Conservation (phyloP, 2,329 filamentous ascomycete species). For the Arthrinium phaeospermum region DNA sequence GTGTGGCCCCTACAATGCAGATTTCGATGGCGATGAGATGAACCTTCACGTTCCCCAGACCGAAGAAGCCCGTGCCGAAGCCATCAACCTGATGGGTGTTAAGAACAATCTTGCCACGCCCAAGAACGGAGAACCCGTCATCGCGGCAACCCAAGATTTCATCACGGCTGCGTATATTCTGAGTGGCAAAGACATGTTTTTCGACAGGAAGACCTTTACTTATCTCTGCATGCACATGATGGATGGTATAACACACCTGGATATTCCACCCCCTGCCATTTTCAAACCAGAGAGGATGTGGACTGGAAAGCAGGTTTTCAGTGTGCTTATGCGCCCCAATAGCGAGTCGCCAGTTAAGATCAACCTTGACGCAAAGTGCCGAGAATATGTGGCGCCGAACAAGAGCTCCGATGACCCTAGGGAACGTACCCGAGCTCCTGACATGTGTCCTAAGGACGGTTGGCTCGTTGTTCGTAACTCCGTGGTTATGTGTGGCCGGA, state of each 20-base stretch:
- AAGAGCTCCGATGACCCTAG: conserved; percentile 61
- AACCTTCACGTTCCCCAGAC: conserved; percentile 98
- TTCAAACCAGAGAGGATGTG: conserved; percentile 85
- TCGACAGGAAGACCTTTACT: conserved; percentile 84
- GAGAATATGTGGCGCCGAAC: conserved; percentile 63
- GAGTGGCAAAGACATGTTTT: conserved; percentile 92
- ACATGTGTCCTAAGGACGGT: conserved; percentile 85
- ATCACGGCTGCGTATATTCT: conserved; percentile 93
- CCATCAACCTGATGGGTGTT: conserved; percentile 95
- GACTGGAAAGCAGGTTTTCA: conserved; percentile 98
- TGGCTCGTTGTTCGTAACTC: conserved; percentile 96
- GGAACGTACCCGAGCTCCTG: conserved; percentile 54
- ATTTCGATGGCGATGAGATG: conserved; percentile 99
- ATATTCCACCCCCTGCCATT: conserved; percentile 86
- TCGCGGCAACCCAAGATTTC: conserved; percentile 99
- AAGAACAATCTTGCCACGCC: conserved; percentile 96
- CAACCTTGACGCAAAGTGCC: conserved; percentile 92
- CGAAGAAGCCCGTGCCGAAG: conserved; percentile 93
- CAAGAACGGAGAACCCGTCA: conserved; percentile 97
- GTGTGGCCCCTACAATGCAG: conserved; percentile 96
- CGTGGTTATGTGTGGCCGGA: conserved; percentile 94
- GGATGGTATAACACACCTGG: conserved; percentile 75
- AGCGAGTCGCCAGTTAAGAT: conserved; percentile 81
- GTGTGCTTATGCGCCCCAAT: conserved; percentile 87
- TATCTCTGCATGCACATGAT: conserved; percentile 96